Base-by-base conservation (phyloP, 1,139 yeast species). In the Yamadazyma spencermartinsiae region DNA sequence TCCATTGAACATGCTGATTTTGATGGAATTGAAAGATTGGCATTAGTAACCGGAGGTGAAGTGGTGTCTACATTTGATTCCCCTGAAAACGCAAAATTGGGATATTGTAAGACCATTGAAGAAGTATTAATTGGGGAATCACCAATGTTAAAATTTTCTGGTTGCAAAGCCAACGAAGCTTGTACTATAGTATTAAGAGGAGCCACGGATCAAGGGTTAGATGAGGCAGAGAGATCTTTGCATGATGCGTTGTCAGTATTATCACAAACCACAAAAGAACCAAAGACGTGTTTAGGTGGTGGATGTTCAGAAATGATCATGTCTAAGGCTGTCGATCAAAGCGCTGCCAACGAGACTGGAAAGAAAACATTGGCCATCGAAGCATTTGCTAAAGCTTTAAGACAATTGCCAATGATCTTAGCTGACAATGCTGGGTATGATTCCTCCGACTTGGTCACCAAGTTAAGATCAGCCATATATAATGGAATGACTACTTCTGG, bases 361-460 rank as follows among this genome's bases (percentile, higher is more conserved):
- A 92, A 94, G 68, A 87, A 87, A 58, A 85, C 97, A 0, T 72
- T 92, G 45, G 99, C 99, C 1, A 81, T 94, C 43, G 98, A 92
- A 64, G 83, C 96, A 1, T 92, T 87, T 68, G 97, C 95, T 16
- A 80, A 84, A 48, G 98, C 98, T 4, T 75, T 92, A 55, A 83
- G 98, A 63, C 96, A 90, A 65, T 75, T 92, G 48, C 99, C 99
- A 40, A 89, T 95, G 2, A 89, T 92, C 47, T 75, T 92, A 51
- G 96, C 97, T 26, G 98, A 92, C 59, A 92, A 92, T 60, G 98
- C 99, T 4, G 99, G 98, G 24, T 86, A 80, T 55, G 98, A 94
- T 60, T 86, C 97, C 15, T 82, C 92, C 51, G 98, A 94, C 49
- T 73, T 92, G 45, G 95, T 92, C 13, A 79, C 98, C 6, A 88